Evolutionary conservation across 345 rosid genomes (phyloP), one percentile per base, ranked within the genome.

Genomic region (Citrus unshiu): DNA sequence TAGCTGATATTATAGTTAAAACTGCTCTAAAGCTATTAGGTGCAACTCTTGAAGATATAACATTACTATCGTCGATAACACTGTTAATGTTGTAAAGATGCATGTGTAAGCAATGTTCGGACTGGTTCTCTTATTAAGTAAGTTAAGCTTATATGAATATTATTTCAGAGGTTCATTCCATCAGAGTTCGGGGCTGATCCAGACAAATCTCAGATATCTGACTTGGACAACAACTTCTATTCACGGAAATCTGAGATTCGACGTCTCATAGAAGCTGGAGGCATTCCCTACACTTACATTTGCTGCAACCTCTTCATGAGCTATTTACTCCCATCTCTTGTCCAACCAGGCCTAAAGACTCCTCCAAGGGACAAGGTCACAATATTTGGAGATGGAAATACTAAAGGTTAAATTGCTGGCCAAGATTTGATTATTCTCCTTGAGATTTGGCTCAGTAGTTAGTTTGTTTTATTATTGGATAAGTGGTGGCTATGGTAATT

Each of bases 131-230:
- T 56, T 30, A 27, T 72, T 22, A 54, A 27, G 34, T 79, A 30
- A 73, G 37, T 18, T 21, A 39, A 8, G 24, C 16, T 75, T 56
- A 69, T 59, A 19, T 56, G 59, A 79, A 25, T 64, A 65, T 69
- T 40, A 46, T 82, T 86, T 73, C 85, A 95, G 98, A 91, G 91
- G 85, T 95, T 95, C 82, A 83, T 95, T 62, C 98, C 97, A 61
- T 90, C 97, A 1, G 96, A 95, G 63, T 95, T 90, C 75, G 98
- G 98, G 78, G 86, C 88, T 40, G 89, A 95, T 84, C 87, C 97
- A 2, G 92, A 91, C 58, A 89, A 87, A 87, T 77, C 79, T 64
- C 93, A 87, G 78, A 83, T 95, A 75, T 85, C 88, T 3, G 89
- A 81, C 77, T 81, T 95, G 81, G 93, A 84, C 78, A 66, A 88